Conservation (phyloP, 345 rosid species). For the Euphorbia peplus region DNA sequence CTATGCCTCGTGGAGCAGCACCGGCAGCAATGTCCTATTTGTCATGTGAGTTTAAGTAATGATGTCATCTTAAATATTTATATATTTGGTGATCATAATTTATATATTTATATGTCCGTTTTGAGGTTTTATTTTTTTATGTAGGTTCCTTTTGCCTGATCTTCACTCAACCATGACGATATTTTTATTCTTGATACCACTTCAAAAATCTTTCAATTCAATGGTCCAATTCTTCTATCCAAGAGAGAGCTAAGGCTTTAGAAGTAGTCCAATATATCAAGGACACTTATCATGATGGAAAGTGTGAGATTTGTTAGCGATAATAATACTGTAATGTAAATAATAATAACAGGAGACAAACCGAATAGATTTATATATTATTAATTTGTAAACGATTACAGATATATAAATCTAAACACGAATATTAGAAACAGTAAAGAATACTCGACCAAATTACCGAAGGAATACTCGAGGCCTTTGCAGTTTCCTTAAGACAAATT, state of each 20-base stretch:
- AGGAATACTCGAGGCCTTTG: too few relatives aligned
- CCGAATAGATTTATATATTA: too few relatives aligned
- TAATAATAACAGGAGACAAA: too few relatives aligned
- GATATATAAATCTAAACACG: too few relatives aligned
- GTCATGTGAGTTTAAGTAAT: slow-evolving; percentile 51
- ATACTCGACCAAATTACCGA: too few relatives aligned
- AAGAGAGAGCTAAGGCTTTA: slow-evolving; percentile 98
- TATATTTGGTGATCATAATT: too few relatives aligned
- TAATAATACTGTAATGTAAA: too few relatives aligned
- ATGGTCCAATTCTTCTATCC: slow-evolving; percentile 93
- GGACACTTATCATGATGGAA: slow-evolving; percentile 93
- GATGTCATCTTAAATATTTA: not conserved
- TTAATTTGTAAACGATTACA: too few relatives aligned
- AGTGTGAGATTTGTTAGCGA: slow-evolving; percentile 91
- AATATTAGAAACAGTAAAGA: too few relatives aligned
- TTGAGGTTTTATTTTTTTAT: not conserved
- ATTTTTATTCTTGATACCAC: slow-evolving; percentile 92
- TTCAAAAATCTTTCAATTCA: slow-evolving; percentile 91
- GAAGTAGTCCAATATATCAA: slow-evolving; percentile 97
- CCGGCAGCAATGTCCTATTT: slow-evolving; percentile 92
- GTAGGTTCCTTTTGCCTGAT: slow-evolving; percentile 89
- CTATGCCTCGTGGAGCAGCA: slow-evolving; percentile 99
- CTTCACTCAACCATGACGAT: slow-evolving; percentile 94
- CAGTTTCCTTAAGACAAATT: too few relatives aligned
- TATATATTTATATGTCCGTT: too few relatives aligned